Evolutionary conservation across 208 protist species (phyloP).

Genomic region (Balamuthia mandrillaris): DNA sequence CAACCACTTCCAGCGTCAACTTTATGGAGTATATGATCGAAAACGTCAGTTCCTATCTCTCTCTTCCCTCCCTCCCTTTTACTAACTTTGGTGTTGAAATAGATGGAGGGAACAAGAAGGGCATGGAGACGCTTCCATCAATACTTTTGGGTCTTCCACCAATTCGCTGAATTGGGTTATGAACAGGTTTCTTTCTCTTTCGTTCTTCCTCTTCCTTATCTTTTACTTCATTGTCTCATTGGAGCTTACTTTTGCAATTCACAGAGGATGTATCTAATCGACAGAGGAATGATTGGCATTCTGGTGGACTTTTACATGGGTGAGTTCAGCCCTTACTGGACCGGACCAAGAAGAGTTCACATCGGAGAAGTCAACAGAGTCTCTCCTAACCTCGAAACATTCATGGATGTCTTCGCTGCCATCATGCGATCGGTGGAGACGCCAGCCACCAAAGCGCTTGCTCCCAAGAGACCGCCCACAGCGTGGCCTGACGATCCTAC

Average conservation of each 20-base stretch:
- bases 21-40: not conserved
- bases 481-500: too few relatives aligned
- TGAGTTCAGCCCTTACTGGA: not conserved
- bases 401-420: too few relatives aligned
- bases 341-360: not conserved
- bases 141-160: not conserved
- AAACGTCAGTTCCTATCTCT: not conserved
- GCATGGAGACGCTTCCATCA: conserved; percentile 18
- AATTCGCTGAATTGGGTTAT: not conserved
- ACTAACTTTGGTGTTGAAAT: not conserved
- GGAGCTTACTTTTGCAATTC: too few relatives aligned
- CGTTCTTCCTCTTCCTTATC: too few relatives aligned
- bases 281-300: not conserved
- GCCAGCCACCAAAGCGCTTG: too few relatives aligned
- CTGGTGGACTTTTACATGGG: conserved; percentile 24
- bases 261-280: not conserved
- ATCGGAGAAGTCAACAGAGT: not conserved
- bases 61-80: not conserved
- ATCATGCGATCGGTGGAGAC: too few relatives aligned
- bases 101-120: not conserved
- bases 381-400: not conserved
- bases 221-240: too few relatives aligned
- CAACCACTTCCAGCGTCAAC: not conserved
- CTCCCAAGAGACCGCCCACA: too few relatives aligned
- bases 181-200: too few relatives aligned